Conservation (phyloP, 495 filamentous ascomycete species). For the Aspergillus panamensis region DNA sequence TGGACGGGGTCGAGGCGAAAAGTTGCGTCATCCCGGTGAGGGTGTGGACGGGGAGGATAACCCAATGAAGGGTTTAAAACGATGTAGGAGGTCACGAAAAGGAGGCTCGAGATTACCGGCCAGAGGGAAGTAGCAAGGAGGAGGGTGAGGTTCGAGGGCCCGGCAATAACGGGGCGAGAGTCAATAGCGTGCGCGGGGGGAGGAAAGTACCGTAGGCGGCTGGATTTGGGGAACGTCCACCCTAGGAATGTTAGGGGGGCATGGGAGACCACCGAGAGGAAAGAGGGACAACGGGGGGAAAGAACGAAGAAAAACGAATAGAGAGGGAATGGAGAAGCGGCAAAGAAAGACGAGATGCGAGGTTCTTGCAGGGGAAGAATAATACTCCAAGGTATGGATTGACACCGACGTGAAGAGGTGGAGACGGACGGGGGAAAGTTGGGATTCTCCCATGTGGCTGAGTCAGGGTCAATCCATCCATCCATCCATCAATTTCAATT, state of each 20-base stretch:
- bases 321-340: slow-evolving; percentile 7
- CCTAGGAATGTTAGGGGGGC: slow-evolving; percentile 25
- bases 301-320: slow-evolving; percentile 1
- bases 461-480: slow-evolving; percentile 8
- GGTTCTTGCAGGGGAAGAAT: neutral
- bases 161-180: slow-evolving; percentile 1
- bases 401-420: neutral
- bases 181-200: slow-evolving; percentile 12
- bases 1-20: slow-evolving; percentile 43
- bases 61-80: no score
- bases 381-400: neutral
- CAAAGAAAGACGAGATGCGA: slow-evolving; percentile 11
- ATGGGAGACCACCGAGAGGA: slow-evolving; percentile 14
- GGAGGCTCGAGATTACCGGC: neutral
- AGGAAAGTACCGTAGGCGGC: slow-evolving; percentile 17
- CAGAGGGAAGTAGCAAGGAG: no score
- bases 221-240: slow-evolving; percentile 24
- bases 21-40: slow-evolving; percentile 43
- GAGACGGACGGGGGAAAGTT: slow-evolving; percentile 4
- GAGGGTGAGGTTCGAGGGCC: no score
- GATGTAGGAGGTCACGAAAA: neutral
- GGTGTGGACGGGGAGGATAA: neutral
- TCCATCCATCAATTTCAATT: no score
- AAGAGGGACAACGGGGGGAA: slow-evolving; percentile 19
- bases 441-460: slow-evolving; percentile 13